These are phyloP conservation scores for Pleomassaria siparia DNA, from an alignment of 2,329 filamentous ascomycete genomes.

Conservation along the genomic window DNA sequence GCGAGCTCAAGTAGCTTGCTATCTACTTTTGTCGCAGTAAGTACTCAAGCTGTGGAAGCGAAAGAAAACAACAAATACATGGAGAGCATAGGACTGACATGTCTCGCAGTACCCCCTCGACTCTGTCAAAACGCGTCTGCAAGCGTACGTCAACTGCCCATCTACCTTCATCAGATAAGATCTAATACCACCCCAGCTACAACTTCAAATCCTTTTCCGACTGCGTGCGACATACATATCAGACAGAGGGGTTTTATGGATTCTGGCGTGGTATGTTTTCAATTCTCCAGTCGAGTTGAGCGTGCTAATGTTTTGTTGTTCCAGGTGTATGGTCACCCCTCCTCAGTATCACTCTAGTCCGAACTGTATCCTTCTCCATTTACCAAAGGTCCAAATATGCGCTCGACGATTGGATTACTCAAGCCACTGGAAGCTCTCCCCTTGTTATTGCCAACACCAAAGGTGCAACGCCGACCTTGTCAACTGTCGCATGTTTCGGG, in stretches of 20 bases:
- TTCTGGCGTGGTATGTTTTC: slow-evolving; percentile 55
- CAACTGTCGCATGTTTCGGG: slow-evolving; percentile 75
- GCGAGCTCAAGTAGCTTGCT: slow-evolving; percentile 76
- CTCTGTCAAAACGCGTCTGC: slow-evolving; percentile 87
- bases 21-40: slow-evolving; percentile 71
- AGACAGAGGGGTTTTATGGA: slow-evolving; percentile 51
- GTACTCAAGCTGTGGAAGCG: slow-evolving; percentile 16
- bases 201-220: slow-evolving; percentile 73
- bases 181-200: slow-evolving; percentile 49
- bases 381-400: slow-evolving; percentile 77
- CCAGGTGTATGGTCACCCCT: slow-evolving; percentile 75
- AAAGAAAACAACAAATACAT: too few species aligned
- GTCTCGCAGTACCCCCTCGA: slow-evolving; percentile 73
- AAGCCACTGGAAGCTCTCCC: slow-evolving; percentile 67
- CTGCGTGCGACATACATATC: slow-evolving; percentile 75
- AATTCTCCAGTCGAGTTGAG: slow-evolving; percentile 7
- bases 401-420: slow-evolving; percentile 70
- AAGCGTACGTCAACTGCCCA: slow-evolving; percentile 55
- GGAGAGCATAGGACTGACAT: slow-evolving; percentile 18
- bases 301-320: slow-evolving; percentile 15
- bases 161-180: slow-evolving; percentile 18
- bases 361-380: slow-evolving; percentile 76
- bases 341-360: slow-evolving; percentile 73
- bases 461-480: slow-evolving; percentile 70
- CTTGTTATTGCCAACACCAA: slow-evolving; percentile 70